These are phyloP conservation scores for Galium porrigens DNA, from an alignment of 305 asterid species.

Conservation along the genomic window DNA sequence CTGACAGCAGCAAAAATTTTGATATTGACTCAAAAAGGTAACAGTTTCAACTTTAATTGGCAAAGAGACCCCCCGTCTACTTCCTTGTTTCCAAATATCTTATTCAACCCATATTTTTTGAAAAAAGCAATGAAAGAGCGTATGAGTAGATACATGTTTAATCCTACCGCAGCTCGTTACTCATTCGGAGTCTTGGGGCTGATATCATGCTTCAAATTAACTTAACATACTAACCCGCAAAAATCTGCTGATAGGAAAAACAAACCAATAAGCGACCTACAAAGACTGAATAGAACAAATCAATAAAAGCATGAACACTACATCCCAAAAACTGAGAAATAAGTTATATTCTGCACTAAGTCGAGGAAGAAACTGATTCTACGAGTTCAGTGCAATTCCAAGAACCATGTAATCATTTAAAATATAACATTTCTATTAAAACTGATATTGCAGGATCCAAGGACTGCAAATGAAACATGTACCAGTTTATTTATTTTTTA, in stretches of 20 bases:
- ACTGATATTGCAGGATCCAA: neutral
- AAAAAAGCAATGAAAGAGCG: neutral
- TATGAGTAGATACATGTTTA: neutral
- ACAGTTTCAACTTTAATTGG: neutral
- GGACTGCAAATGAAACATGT: neutral
- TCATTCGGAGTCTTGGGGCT: neutral
- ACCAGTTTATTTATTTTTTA: neutral
- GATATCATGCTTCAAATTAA: neutral
- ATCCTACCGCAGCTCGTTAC: neutral
- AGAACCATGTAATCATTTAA: neutral
- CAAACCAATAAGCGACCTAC: neutral
- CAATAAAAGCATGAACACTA: neutral
- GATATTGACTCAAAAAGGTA: neutral
- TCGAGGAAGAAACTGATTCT: neutral
- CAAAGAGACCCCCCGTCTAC: neutral
- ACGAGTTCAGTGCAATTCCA: neutral
- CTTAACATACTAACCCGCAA: neutral
- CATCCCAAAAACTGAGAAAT: neutral
- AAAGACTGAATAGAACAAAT: neutral
- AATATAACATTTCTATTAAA: neutral
- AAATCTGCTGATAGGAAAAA: neutral
- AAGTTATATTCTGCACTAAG: neutral
- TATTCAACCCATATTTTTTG: neutral
- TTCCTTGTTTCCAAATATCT: neutral
- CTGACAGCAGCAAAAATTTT: neutral